Base-by-base conservation (phyloP, 306 rosid species). In the Biancaea sappan region DNA sequence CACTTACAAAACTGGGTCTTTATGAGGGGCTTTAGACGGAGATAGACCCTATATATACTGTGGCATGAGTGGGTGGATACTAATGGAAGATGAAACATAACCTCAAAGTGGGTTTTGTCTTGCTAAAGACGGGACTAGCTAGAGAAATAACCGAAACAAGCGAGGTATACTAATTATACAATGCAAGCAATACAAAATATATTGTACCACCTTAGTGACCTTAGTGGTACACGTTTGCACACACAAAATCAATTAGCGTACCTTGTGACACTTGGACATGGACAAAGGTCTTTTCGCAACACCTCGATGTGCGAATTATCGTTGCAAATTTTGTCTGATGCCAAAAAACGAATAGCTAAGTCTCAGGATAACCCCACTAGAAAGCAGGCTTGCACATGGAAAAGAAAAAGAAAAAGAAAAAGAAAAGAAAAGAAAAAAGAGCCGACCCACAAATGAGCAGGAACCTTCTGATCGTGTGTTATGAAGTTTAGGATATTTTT, bases 211-310 rank as follows among this genome's bases (percentile, higher is more conserved):
- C 38, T 57, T 46, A 71, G 73, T 86, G 82, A 80, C 83, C 76
- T 28, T 80, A 86, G 89, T 88, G 96, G 91, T 82, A 81, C 89
- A 88, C 89, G 90, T 74, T 60, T 66, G 81, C 84, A 88, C 70
- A 80, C 82, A 84, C 86, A 35, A 67, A 19, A n/a, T n/a, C n/a
- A n/a, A n/a, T n/a, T n/a, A 66, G 28, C 24, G 10, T 58, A 54
- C 73, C 44, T 10, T 35, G 18, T 26, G 21, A 16, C 57, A 31
- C 48, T 15, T 1, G 15, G 31, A 26, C 24, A 24, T 60, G 75
- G 77, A n/a, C 37, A 37, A 52, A 54, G 46, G 56, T 72, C 78
- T 75, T 79, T 68, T 43, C 82, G 63, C 80, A 61, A 81, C 71
- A 66, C 38, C 38, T 54, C 11, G 29, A 10, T 35, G 62, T 22